Conservation (phyloP, 2,329 filamentous ascomycete species). For the Phaeophleospora eucalypticola region DNA sequence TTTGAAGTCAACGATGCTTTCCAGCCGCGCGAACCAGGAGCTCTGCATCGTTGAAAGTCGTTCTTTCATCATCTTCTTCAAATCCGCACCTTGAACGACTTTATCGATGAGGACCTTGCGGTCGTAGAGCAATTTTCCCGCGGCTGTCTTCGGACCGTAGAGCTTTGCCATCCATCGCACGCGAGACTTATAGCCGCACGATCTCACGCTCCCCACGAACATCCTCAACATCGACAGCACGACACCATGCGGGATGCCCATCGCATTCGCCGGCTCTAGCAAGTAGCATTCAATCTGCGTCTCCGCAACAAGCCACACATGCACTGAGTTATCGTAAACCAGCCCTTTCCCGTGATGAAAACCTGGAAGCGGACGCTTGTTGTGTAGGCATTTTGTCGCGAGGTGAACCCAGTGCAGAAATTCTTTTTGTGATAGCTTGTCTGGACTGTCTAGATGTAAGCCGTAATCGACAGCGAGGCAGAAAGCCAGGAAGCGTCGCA, state of each 20-base stretch:
- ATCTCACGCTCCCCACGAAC: not conserved
- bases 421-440: not conserved
- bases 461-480: constrained; percentile 5
- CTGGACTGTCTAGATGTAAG: not conserved
- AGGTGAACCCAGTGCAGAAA: not conserved
- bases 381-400: not conserved
- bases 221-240: not conserved
- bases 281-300: not conserved
- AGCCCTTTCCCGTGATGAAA: not conserved
- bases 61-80: not conserved
- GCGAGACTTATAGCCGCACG: not conserved
- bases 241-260: not conserved
- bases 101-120: not conserved
- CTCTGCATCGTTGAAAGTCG: not conserved
- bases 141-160: not conserved
- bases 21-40: not conserved
- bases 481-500: constrained; percentile 3
- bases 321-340: not conserved
- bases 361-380: not conserved
- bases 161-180: not conserved
- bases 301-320: not conserved
- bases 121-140: not conserved
- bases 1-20: not conserved
- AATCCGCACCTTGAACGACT: not conserved
- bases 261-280: not conserved